A percentile compares a stretch with the other conserved stretches of the same genome.
Evolutionary conservation across 768 basidiomycete species (phyloP).

Genomic region (Russula compacta): DNA sequence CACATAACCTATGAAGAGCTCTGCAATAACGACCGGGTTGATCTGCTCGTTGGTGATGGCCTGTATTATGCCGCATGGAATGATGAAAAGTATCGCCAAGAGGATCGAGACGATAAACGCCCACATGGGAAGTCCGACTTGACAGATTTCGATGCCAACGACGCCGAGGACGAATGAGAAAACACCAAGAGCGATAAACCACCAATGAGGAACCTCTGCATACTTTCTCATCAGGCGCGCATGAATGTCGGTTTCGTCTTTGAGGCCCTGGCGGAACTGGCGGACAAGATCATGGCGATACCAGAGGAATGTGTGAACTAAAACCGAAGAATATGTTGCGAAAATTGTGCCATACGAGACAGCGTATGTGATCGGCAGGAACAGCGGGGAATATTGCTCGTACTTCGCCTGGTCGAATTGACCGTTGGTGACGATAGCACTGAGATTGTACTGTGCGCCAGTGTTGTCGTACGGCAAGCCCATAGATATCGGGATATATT

Average conservation of each 20-base stretch:
- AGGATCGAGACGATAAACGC: conserved; percentile 37
- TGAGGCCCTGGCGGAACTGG: conserved; percentile 56
- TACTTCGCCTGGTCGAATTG: conserved; percentile 61
- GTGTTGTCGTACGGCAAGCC: conserved; percentile 63
- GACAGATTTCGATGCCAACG: conserved; percentile 59
- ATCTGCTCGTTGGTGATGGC: conserved; percentile 83
- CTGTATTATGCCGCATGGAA: conserved; percentile 74
- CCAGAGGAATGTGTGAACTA: conserved; percentile 80
- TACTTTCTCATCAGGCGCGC: conserved; percentile 76
- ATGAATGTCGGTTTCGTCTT: conserved; percentile 78
- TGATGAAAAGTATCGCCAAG: conserved; percentile 42
- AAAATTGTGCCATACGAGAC: conserved; percentile 69
- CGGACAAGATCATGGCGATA: conserved; percentile 71
- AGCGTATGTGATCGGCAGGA: conserved; percentile 56
- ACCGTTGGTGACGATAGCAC: conserved; percentile 50
- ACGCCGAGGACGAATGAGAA: conserved; percentile 51
- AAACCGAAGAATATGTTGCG: conserved; percentile 60
- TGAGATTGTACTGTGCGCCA: conserved; percentile 54
- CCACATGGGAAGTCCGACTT: conserved; percentile 78
- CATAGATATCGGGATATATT: conserved; percentile 69
- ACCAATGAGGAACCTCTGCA: conserved; percentile 66
- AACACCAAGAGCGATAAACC: conserved; percentile 55
- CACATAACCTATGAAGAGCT: conserved; percentile 70
- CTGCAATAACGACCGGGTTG: conserved; percentile 59
- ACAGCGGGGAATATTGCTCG: conserved; percentile 69